Evolutionary conservation across 768 basidiomycete genomes (phyloP).

Genomic region (Lactifluus hygrophoroides): DNA sequence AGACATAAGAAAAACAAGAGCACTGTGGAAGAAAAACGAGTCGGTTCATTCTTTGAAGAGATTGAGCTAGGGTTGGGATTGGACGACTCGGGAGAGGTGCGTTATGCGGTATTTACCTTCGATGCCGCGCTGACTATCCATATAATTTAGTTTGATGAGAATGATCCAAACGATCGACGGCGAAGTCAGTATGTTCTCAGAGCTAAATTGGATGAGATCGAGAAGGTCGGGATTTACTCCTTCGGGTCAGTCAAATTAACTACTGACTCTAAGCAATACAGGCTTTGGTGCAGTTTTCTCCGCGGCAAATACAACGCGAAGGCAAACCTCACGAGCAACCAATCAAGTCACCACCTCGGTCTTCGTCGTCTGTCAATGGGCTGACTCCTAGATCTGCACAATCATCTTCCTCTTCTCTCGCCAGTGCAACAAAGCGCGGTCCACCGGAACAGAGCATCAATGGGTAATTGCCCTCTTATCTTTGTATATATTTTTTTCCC

Average conservation of each 20-base stretch:
- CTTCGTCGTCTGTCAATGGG: conserved; percentile 17
- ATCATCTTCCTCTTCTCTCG: background rate
- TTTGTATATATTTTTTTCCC: background rate
- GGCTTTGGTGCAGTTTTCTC: conserved; percentile 62
- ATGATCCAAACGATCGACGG: conserved; percentile 66
- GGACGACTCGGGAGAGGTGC: conserved; percentile 34
- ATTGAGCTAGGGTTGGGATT: conserved; percentile 37
- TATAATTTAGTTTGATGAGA: conserved; percentile 47
- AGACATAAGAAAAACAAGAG: conserved; percentile 21
- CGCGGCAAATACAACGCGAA: conserved; percentile 31
- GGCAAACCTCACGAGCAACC: conserved; percentile 1
- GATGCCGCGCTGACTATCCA: conserved; percentile 17
- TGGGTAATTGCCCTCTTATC: conserved; percentile 7
- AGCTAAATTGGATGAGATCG: conserved; percentile 71
- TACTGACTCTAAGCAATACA: conserved; percentile 23
- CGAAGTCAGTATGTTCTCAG: conserved; percentile 69
- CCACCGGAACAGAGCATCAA: conserved; percentile 1
- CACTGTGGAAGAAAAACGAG: conserved; percentile 37
- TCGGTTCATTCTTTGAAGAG: conserved; percentile 38
- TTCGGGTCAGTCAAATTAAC: background rate
- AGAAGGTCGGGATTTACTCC: conserved; percentile 44
- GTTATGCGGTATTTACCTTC: background rate
- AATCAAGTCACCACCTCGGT: conserved; percentile 1
- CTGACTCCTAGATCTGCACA: background rate
- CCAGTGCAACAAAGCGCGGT: background rate